Evolutionary conservation across 768 basidiomycete species (phyloP), one percentile per base, ranked within the genome.

Genomic region (Lactarius akahatsu): DNA sequence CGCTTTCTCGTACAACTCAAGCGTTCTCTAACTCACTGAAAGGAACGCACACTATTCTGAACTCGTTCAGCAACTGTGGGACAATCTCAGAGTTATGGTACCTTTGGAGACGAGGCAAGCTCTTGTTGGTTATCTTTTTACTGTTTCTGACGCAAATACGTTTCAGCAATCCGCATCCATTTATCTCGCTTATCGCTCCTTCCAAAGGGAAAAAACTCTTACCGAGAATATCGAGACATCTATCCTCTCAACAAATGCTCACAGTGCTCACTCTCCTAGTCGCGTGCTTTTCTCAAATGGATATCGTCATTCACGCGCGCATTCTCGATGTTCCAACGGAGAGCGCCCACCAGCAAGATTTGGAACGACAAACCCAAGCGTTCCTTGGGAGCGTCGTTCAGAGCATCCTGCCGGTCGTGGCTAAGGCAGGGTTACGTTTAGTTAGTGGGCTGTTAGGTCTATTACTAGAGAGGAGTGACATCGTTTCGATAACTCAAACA

Each of bases 161-260:
- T 57, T 57, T 1, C 70, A 96, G 96, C 75, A 83, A 91, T 69
- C 96, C 96, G 3, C 97, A 99, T 78, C 97, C 97, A 2, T 98
- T 99, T 79, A 88, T 99, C 70, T 94, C 96, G 3, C 82, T 99
- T 40, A 83, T 99, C 57, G 84, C 83, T 23, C 89, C 92, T 4
- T 85, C 85, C 71, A 99, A 99, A 77, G 97, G 97, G 64, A 98
- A 98, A 80, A 89, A 88, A 67, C 83, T 99, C 30, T 81, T 99
- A 15, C 91, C 94, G 4, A 88, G 97, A 55, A 85, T 95, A 16
- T 88, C 93, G 11, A 89, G 96, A 23, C 90, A 94, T 71, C 83
- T 98, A 20, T 84, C 84, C 68, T 82, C 85, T 38, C 81, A 89
- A 57, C 89, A 91, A 74, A 88, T 93, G 83, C 84, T 94, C 45